These are phyloP conservation scores for Ophiostoma ulmi DNA, from an alignment of 2,329 filamentous ascomycete genomes.

Conservation along the genomic window DNA sequence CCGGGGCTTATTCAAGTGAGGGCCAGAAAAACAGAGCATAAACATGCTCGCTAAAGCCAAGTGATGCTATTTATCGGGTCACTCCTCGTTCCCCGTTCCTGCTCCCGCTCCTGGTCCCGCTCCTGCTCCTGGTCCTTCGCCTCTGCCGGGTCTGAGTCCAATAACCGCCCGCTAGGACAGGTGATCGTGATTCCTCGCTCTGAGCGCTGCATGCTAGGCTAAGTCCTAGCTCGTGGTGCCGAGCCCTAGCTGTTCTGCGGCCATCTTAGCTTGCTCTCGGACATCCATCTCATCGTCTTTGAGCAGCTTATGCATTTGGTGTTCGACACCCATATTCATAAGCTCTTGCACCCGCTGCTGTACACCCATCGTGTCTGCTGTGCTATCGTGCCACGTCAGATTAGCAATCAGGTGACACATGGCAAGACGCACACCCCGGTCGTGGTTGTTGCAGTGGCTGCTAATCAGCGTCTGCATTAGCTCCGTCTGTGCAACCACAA, in stretches of 20 bases:
- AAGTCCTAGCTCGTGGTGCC: neutral
- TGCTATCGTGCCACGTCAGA: constrained; percentile 77
- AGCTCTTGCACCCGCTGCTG: constrained; percentile 64
- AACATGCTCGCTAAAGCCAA: neutral
- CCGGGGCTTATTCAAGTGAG: neutral
- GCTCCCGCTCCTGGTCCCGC: no score
- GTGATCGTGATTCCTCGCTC: no score
- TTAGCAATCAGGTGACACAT: constrained; percentile 84
- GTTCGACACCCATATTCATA: constrained; percentile 64
- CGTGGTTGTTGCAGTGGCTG: constrained; percentile 65
- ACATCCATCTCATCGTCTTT: constrained; percentile 76
- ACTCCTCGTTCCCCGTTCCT: neutral
- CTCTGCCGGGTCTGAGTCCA: neutral
- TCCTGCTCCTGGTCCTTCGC: no score
- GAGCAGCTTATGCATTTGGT: constrained; percentile 57
- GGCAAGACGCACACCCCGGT: constrained; percentile 67
- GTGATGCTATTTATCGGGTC: no score
- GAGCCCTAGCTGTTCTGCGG: constrained; percentile 59
- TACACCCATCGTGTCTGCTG: constrained; percentile 59
- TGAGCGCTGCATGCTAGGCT: neutral
- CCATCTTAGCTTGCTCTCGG: constrained; percentile 75
- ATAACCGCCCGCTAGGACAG: neutral
- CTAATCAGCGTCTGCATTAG: constrained; percentile 66
- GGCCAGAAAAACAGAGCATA: no score
- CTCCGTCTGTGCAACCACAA: constrained; percentile 70